phyloP scores from a whole-genome alignment of 176 grass and related monocot species.

The Tuctoria greenei region DNA sequence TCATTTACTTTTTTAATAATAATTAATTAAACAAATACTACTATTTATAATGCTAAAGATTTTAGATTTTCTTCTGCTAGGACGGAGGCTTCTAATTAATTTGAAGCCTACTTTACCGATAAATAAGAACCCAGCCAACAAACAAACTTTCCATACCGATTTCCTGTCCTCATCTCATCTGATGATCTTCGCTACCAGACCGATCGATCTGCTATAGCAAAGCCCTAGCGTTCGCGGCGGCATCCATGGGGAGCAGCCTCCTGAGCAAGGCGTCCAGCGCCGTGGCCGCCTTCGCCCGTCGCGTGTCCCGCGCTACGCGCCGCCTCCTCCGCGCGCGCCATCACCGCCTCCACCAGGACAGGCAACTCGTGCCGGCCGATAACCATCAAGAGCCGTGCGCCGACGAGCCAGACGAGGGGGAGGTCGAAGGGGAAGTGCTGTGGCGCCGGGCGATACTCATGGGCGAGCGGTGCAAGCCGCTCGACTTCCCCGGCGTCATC shows the following conservation, averaged over 20 bases:
- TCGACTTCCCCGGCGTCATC: slow-evolving; percentile 56
- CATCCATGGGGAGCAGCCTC: background rate
- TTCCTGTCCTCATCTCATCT: background rate
- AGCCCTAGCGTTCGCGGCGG: too few species aligned
- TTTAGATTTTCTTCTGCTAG: slow-evolving; percentile 1
- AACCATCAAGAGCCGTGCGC: background rate
- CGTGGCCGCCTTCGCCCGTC: slow-evolving; percentile 23
- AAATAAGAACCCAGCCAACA: background rate
- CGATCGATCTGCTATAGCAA: background rate
- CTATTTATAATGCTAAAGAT: background rate
- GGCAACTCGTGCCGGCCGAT: slow-evolving; percentile 24
- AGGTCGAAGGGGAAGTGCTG: slow-evolving; percentile 1
- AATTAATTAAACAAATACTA: background rate
- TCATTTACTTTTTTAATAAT: too few species aligned
- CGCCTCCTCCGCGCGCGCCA: slow-evolving; percentile 30
- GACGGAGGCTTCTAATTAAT: background rate
- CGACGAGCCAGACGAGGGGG: slow-evolving; percentile 6
- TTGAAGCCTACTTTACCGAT: background rate
- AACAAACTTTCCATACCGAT: background rate
- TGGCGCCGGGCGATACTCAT: slow-evolving; percentile 65
- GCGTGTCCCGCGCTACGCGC: slow-evolving; percentile 40
- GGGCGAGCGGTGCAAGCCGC: slow-evolving; percentile 54
- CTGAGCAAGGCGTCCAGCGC: slow-evolving; percentile 32
- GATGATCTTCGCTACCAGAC: background rate
- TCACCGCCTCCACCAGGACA: background rate